Evolutionary conservation across 176 grass and related monocot genomes (phyloP).

Genomic region (Bothriochloa decipiens): DNA sequence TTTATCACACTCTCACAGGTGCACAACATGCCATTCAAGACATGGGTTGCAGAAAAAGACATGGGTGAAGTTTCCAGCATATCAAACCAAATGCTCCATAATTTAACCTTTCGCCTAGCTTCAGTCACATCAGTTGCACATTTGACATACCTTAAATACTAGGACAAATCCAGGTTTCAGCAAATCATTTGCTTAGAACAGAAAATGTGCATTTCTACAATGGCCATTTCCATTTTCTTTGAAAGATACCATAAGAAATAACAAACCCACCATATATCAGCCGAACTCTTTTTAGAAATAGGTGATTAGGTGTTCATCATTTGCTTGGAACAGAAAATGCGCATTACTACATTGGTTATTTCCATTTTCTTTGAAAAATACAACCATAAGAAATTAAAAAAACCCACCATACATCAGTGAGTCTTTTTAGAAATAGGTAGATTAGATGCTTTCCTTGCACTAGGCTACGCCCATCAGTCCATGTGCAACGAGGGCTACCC

Average conservation of each 20-base stretch:
- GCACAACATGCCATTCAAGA: not conserved
- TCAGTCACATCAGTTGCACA: not conserved
- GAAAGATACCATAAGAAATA: not conserved
- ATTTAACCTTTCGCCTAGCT: not conserved
- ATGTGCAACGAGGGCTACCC: not conserved
- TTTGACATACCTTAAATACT: not conserved
- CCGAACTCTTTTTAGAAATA: not conserved
- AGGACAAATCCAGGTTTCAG: not conserved
- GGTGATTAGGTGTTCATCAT: not conserved
- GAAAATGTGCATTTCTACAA: not conserved
- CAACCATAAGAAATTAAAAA: not conserved
- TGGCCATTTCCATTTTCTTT: slow-evolving; percentile 8
- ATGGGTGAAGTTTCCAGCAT: not conserved
- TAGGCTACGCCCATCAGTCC: not conserved
- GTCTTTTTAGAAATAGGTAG: not conserved
- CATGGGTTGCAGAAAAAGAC: not conserved
- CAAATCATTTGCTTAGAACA: not conserved
- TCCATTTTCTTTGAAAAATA: slow-evolving; percentile 5
- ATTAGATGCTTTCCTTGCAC: not conserved
- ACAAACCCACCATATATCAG: not conserved
- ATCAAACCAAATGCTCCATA: not conserved
- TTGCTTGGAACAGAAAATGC: not conserved
- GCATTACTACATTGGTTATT: not conserved
- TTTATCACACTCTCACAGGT: not conserved
- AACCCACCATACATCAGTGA: not conserved